These are phyloP conservation scores for Beauveria australis DNA, from an alignment of 2,329 filamentous ascomycete species.

Conservation along the genomic window DNA sequence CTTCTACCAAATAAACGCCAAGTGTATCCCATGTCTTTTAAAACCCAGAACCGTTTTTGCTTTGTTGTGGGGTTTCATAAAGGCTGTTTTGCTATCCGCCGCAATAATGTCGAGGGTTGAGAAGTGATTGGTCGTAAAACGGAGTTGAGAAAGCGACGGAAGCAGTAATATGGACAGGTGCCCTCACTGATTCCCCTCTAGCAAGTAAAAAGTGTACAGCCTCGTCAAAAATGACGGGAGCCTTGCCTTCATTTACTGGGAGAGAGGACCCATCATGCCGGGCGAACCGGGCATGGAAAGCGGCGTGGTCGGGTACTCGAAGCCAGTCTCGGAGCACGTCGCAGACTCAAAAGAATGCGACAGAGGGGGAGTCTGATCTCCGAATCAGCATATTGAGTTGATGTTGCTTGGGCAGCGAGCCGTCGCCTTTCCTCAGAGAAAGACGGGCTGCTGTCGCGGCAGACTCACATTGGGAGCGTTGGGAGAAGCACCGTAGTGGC, in stretches of 20 bases:
- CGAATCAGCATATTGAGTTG: conserved; percentile 41
- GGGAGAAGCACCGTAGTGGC: conserved; percentile 54
- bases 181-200: background rate
- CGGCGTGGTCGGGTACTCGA: conserved; percentile 61
- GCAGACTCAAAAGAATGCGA: conserved; percentile 64
- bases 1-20: conserved; percentile 8
- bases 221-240: conserved; percentile 10
- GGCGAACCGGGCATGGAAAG: conserved; percentile 67
- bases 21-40: conserved; percentile 9
- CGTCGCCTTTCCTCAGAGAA: conserved; percentile 17
- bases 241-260: conserved; percentile 18
- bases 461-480: conserved; percentile 68
- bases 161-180: conserved; percentile 5
- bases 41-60: background rate
- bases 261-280: conserved; percentile 33
- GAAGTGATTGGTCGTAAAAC: background rate
- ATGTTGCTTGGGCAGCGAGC: conserved; percentile 30
- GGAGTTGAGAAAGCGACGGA: background rate
- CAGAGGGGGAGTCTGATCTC: conserved; percentile 64
- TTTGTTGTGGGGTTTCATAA: background rate
- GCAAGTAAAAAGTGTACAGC: background rate
- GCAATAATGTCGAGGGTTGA: background rate
- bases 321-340: conserved; percentile 52
- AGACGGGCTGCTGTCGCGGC: background rate
- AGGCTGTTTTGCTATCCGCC: conserved; percentile 1